These are phyloP conservation scores for Dioszegia crocea DNA, from an alignment of 768 basidiomycete species.

Conservation along the genomic window DNA sequence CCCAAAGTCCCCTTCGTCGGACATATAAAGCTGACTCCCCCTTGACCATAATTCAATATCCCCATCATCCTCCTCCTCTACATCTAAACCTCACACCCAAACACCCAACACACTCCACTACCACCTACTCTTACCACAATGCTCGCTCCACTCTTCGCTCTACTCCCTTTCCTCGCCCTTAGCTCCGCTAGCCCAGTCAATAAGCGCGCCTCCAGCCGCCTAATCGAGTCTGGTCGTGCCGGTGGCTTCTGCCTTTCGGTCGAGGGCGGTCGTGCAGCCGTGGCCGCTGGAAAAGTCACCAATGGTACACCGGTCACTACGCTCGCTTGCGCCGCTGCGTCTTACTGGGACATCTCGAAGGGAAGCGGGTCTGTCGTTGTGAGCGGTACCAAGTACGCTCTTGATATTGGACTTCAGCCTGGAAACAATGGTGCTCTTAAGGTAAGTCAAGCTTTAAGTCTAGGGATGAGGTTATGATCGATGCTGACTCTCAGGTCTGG, in stretches of 20 bases:
- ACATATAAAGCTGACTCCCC: too few relatives aligned
- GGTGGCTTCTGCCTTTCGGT: constrained; percentile 8
- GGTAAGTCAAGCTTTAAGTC: constrained; percentile 10
- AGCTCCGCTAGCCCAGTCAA: constrained; percentile 3
- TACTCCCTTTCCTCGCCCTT: not conserved
- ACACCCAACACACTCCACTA: not conserved
- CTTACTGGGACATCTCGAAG: constrained; percentile 22
- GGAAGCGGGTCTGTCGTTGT: constrained; percentile 17
- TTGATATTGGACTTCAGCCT: constrained; percentile 23
- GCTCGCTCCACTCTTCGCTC: constrained; percentile 3
- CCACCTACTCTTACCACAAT: not conserved
- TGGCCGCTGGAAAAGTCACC: not conserved
- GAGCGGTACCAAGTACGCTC: constrained; percentile 16
- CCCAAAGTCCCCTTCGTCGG: too few relatives aligned
- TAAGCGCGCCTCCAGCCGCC: constrained; percentile 4
- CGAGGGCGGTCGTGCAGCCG: not conserved
- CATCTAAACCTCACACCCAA: not conserved
- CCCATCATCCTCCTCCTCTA: not conserved
- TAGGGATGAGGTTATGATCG: too few relatives aligned
- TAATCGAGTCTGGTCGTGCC: constrained; percentile 8
- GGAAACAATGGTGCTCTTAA: constrained; percentile 23
- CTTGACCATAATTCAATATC: not conserved
- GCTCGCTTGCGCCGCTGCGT: constrained; percentile 6
- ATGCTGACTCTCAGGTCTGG: constrained; percentile 15
- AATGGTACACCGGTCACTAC: constrained; percentile 14